Conservation (phyloP, 163 green algal genomes). For the Trebouxia gelatinosa region DNA sequence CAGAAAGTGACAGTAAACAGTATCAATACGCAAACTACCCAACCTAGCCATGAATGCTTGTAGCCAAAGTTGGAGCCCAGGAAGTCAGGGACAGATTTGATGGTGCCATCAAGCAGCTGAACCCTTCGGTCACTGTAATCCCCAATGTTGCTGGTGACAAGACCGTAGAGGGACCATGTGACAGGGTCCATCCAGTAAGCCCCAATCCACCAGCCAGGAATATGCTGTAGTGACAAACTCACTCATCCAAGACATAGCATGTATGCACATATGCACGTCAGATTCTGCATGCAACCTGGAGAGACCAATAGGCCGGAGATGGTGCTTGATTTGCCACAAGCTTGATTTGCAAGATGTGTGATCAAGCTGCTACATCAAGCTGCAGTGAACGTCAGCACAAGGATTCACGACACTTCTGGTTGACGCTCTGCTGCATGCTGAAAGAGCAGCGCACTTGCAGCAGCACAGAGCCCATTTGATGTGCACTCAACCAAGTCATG, state of each 20-base stretch:
- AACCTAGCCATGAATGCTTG: slow-evolving; percentile 39
- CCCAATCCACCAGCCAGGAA: slow-evolving; percentile 17
- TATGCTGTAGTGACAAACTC: neutral
- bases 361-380: too few species aligned
- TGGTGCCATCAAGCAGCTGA: neutral
- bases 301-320: neutral
- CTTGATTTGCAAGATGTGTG: too few species aligned
- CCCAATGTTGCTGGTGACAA: slow-evolving; percentile 56
- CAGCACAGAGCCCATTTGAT: too few species aligned
- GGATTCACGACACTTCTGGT: too few species aligned
- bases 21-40: slow-evolving; percentile 39
- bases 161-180: slow-evolving; percentile 42
- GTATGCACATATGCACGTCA: too few species aligned
- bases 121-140: slow-evolving; percentile 28
- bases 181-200: slow-evolving; percentile 24
- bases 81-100: slow-evolving; percentile 2
- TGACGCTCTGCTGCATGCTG: too few species aligned
- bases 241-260: neutral
- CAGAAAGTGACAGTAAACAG: slow-evolving; percentile 51
- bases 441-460: too few species aligned
- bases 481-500: too few species aligned
- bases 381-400: too few species aligned
- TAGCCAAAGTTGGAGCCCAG: slow-evolving; percentile 38
- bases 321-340: too few species aligned
- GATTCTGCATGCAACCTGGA: neutral